A percentile compares a stretch with the other conserved stretches of the same genome.
Evolutionary conservation across 768 basidiomycete species (phyloP).

Genomic region (Cantharellus cinnabarinus): DNA sequence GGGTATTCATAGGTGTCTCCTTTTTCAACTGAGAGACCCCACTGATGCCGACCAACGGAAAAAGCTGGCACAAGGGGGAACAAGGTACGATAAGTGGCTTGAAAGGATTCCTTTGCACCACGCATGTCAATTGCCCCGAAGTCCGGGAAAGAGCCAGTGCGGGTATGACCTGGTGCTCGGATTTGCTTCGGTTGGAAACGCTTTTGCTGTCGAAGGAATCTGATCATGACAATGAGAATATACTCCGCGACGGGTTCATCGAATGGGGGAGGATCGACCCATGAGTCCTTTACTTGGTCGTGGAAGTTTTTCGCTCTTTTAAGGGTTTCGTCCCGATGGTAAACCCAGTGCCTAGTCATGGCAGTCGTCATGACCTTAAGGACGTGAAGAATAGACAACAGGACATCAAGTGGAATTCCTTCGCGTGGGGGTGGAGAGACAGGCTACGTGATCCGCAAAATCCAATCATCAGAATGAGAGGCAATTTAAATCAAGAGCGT

Average conservation of each 20-base stretch:
- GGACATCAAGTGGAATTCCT: constrained; percentile 40
- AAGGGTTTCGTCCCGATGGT: constrained; percentile 16
- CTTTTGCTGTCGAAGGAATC: constrained; percentile 48
- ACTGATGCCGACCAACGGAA: not conserved
- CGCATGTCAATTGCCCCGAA: constrained; percentile 36
- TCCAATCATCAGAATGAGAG: no score
- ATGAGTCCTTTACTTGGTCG: constrained; percentile 16
- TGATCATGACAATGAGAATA: constrained; percentile 59
- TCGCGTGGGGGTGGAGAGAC: no score
- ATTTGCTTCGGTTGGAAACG: constrained; percentile 25
- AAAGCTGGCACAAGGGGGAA: constrained; percentile 17
- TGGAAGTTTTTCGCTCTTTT: constrained; percentile 12
- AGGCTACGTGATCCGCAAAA: no score
- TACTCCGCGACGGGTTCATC: constrained; percentile 71
- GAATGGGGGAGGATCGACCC: constrained; percentile 47
- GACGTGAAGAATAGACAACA: constrained; percentile 74
- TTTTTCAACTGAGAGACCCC: not conserved
- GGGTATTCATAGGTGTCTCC: not conserved
- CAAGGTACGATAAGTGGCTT: not conserved
- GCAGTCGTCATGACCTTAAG: constrained; percentile 62
- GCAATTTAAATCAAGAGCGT: constrained; percentile 5
- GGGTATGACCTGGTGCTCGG: constrained; percentile 34
- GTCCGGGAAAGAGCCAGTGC: constrained; percentile 49
- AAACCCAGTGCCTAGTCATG: constrained; percentile 58
- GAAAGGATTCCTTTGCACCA: constrained; percentile 9